phyloP scores from a whole-genome alignment of 2,329 filamentous ascomycete genomes.

The Talaromyces sp. region DNA sequence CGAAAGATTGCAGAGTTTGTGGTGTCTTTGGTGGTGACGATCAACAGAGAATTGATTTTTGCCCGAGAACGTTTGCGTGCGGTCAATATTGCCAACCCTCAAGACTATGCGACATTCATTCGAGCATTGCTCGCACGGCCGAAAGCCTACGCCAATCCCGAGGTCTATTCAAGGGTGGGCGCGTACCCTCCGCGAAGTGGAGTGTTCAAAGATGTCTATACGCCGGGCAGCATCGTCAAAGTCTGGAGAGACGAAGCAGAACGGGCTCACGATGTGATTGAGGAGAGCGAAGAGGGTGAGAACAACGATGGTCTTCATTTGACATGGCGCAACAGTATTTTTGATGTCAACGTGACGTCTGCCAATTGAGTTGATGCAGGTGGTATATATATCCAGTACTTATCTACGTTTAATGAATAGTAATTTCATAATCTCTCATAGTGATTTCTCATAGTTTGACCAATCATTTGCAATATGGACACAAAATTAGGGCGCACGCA shows the following conservation, averaged over 20 bases:
- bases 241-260: constrained; percentile 79
- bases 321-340: constrained; percentile 75
- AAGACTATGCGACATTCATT: constrained; percentile 76
- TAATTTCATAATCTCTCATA: background rate
- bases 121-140: constrained; percentile 76
- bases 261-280: constrained; percentile 65
- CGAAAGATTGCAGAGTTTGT: constrained; percentile 71
- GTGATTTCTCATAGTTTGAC: background rate
- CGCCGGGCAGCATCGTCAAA: constrained; percentile 83
- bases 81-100: constrained; percentile 75
- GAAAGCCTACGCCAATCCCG: constrained; percentile 68
- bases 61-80: constrained; percentile 83
- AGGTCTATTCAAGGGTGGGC: constrained; percentile 71
- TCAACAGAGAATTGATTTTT: constrained; percentile 83
- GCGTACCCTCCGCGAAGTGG: constrained; percentile 59
- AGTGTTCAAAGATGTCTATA: constrained; percentile 79
- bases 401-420: too few species aligned
- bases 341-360: constrained; percentile 45
- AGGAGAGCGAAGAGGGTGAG: constrained; percentile 58
- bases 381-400: background rate
- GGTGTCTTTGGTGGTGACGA: constrained; percentile 63
- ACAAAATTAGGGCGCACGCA: background rate
- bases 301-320: constrained; percentile 47
- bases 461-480: background rate
- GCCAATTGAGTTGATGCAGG: background rate